A percentile compares a stretch with the other conserved stretches of the same genome.
Conservation (phyloP, 2,329 filamentous ascomycete species). For the Ceratocystis albifundus region DNA sequence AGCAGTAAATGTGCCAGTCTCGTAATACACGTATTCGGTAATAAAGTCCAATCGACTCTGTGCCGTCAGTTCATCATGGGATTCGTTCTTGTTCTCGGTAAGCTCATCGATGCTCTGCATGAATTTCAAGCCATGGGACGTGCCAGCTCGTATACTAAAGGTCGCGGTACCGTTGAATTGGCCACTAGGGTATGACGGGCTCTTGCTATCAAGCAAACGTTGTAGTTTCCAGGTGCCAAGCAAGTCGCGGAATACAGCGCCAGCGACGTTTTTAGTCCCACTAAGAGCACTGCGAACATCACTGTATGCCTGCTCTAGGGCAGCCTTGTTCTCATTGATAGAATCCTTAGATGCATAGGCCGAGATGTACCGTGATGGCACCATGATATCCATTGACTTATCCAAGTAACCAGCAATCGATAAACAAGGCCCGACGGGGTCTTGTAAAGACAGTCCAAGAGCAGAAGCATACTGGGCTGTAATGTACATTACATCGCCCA, state of each 20-base stretch:
- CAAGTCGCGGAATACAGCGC: conserved; percentile 58
- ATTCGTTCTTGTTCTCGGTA: conserved; percentile 8
- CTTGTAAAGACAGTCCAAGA: conserved; percentile 40
- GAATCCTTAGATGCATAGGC: conserved; percentile 32
- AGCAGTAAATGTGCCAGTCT: conserved; percentile 54
- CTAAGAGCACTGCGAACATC: conserved; percentile 35
- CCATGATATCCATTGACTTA: conserved; percentile 42
- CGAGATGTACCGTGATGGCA: conserved; percentile 44
- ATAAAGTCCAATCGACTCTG: conserved; percentile 28
- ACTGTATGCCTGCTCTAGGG: conserved; percentile 37
- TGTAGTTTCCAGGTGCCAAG: conserved; percentile 58
- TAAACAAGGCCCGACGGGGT: conserved; percentile 26
- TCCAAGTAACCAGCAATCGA: conserved; percentile 35
- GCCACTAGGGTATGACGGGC: conserved; percentile 50
- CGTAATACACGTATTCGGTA: conserved; percentile 55
- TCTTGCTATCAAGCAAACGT: conserved; percentile 42
- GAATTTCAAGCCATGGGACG: conserved; percentile 11
- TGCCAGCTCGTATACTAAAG: conserved; percentile 42
- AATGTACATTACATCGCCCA: conserved; percentile 68
- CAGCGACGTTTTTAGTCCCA: conserved; percentile 44
- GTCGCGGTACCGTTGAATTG: conserved; percentile 52
- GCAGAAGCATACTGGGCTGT: conserved; percentile 58
- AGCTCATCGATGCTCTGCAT: conserved; percentile 1
- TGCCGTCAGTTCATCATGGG: conserved; percentile 25
- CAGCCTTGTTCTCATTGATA: conserved; percentile 33